Base-by-base conservation (phyloP, 2,329 filamentous ascomycete species). In the Aspergillus fijiensis region DNA sequence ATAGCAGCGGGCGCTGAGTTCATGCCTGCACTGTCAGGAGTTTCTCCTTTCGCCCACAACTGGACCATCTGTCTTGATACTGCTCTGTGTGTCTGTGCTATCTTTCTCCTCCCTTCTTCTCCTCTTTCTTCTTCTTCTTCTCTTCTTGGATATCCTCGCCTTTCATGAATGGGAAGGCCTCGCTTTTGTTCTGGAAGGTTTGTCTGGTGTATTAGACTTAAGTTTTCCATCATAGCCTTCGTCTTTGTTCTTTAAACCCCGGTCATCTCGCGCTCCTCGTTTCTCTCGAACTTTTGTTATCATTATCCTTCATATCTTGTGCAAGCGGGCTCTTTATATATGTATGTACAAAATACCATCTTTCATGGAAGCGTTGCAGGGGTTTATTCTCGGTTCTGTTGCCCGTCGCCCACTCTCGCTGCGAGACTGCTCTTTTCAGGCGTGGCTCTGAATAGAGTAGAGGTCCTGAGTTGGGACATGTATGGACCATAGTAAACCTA, bases 101-200 rank as follows among this genome's bases (percentile, higher is more conserved):
- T 29, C 48, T 42, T 21, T 49, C 23, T 4, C 1, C 4, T 4
- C 4, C 4, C 49, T 51, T 39, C 54, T 52, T 55, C 19, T 49
- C 57, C 48, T 57, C 55, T 31, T 42, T 27, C 69, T 72, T 29
- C 27, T 59, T 25, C 54, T 54, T 57, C 19, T 48, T 58, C 49
- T 58, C 55, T 42, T 42, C 33, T 69, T 72, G 69, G 71, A 72
- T 73, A 71, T 72, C 63, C 66, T 69, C 62, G 63, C 64, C 65
- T 62, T 60, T 60, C 56, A 58, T 60, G 60, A 65, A 54, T 67
- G 65, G 64, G 63, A 64, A 48, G 57, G 49, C 47, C 62, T 58
- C 60, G 59, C 55, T 59, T 29, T 35, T 59, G 57, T 31, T 61
- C 56, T 62, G 55, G 60, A 60, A 57, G 62, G 59, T 29, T 57